Percentiles rank a stretch among this genome's conserved stretches.
phyloP scores from a whole-genome alignment of 805 yeast genomes.

The Saturnispora saitoi region DNA sequence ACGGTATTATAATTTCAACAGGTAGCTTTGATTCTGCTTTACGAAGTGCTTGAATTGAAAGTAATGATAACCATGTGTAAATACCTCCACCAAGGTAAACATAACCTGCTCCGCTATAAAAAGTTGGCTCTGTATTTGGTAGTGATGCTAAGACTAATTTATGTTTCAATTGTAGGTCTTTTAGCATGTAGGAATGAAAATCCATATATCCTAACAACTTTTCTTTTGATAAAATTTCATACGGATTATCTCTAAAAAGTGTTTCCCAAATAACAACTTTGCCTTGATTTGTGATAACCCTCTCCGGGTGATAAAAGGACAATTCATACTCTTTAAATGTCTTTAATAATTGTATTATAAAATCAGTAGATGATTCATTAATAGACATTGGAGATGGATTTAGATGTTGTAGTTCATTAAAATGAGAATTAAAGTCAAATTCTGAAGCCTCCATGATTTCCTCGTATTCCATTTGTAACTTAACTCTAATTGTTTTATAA shows the following conservation, averaged over 20 bases:
- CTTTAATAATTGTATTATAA: slow-evolving; percentile 12
- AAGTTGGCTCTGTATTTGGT: slow-evolving; percentile 31
- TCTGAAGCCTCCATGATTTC: slow-evolving; percentile 9
- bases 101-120: slow-evolving; percentile 25
- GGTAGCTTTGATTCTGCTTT: slow-evolving; percentile 37
- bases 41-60: slow-evolving; percentile 34
- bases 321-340: slow-evolving; percentile 10
- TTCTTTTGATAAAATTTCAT: slow-evolving; percentile 10
- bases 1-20: slow-evolving; percentile 17
- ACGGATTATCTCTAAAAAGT: slow-evolving; percentile 13
- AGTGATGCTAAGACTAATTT: slow-evolving; percentile 33
- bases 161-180: slow-evolving; percentile 41
- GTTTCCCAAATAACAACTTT: slow-evolving; percentile 21
- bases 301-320: slow-evolving; percentile 15
- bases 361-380: slow-evolving; percentile 4
- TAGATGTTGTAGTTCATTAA: not conserved
- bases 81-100: slow-evolving; percentile 39
- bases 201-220: slow-evolving; percentile 14
- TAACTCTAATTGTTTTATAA: not conserved
- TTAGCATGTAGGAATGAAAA: slow-evolving; percentile 33
- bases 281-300: slow-evolving; percentile 15
- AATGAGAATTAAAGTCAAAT: slow-evolving; percentile 6
- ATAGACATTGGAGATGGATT: not conserved
- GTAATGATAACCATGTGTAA: slow-evolving; percentile 34
- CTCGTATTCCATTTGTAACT: slow-evolving; percentile 11